These are phyloP conservation scores for Mrakia frigida DNA, from an alignment of 768 basidiomycete genomes.

Conservation along the genomic window DNA sequence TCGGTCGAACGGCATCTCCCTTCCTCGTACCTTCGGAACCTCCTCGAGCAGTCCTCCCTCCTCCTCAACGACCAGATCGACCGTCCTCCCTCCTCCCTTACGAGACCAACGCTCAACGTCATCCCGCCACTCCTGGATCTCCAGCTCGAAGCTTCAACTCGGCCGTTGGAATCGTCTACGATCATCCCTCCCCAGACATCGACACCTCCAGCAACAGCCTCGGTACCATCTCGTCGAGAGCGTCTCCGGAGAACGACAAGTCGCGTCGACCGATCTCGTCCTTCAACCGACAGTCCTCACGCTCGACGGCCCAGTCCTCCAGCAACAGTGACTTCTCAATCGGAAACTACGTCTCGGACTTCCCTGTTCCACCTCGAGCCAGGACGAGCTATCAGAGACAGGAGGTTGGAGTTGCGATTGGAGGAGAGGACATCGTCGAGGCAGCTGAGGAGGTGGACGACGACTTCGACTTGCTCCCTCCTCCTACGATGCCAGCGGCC, in stretches of 20 bases:
- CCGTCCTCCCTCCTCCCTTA: not conserved
- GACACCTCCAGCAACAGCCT: not conserved
- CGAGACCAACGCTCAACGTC: not conserved
- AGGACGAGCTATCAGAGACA: constrained; percentile 1
- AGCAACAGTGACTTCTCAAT: constrained; percentile 8
- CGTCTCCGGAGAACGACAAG: not conserved
- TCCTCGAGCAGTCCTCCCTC: not conserved
- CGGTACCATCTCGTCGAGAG: not conserved
- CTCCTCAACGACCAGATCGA: not conserved
- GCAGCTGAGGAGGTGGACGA: not conserved
- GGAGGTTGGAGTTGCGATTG: not conserved
- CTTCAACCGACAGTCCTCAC: constrained; percentile 1
- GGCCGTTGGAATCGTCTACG: not conserved
- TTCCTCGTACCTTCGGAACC: not conserved
- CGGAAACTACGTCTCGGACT: not conserved
- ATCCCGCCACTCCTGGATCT: not conserved
- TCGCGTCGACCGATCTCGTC: not conserved
- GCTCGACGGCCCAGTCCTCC: not conserved
- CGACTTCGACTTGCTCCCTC: not conserved
- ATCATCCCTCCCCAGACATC: not conserved
- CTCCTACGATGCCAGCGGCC: not conserved
- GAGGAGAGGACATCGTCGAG: not conserved
- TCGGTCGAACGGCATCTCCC: not conserved
- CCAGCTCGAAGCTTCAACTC: constrained; percentile 3
- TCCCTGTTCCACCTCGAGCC: not conserved